Conservation (phyloP, 2,329 filamentous ascomycete species). For the Scleromitrula shiraiana region DNA sequence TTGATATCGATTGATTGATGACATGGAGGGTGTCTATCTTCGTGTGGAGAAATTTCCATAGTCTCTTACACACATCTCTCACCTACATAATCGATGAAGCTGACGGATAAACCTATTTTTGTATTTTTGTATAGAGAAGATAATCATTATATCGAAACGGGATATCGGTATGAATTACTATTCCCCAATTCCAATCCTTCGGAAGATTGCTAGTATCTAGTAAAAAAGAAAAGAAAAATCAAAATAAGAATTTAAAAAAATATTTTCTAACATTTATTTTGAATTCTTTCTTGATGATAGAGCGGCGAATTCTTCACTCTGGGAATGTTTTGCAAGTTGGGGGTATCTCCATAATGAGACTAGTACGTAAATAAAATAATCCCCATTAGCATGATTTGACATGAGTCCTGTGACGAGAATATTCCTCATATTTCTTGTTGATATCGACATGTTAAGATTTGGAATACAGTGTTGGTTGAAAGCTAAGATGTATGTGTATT, state of each 20-base stretch:
- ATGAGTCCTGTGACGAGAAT: no score
- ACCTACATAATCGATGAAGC: neutral
- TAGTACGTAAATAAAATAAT: constrained; percentile 19
- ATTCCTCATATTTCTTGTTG: no score
- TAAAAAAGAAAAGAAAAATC: neutral
- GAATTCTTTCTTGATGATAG: constrained; percentile 8
- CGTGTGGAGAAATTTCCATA: neutral
- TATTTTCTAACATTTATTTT: constrained; percentile 6
- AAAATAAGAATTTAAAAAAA: constrained; percentile 9
- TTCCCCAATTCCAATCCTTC: constrained; percentile 2
- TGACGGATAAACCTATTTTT: constrained; percentile 1
- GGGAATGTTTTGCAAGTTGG: constrained; percentile 26
- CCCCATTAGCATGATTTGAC: neutral
- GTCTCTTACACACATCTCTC: no score
- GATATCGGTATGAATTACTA: constrained; percentile 23
- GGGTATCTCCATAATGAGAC: constrained; percentile 32
- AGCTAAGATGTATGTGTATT: constrained; percentile 2
- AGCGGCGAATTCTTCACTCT: constrained; percentile 21
- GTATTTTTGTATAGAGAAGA: constrained; percentile 21
- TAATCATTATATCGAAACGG: constrained; percentile 32
- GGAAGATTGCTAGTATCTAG: neutral
- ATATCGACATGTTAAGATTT: neutral
- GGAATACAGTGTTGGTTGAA: neutral
- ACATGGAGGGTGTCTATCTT: neutral
- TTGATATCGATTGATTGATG: neutral